Evolutionary conservation across 129 eudicot species (phyloP), one percentile per base, ranked within the genome.

Genomic region (Pseudognaphalium luteoalbum): DNA sequence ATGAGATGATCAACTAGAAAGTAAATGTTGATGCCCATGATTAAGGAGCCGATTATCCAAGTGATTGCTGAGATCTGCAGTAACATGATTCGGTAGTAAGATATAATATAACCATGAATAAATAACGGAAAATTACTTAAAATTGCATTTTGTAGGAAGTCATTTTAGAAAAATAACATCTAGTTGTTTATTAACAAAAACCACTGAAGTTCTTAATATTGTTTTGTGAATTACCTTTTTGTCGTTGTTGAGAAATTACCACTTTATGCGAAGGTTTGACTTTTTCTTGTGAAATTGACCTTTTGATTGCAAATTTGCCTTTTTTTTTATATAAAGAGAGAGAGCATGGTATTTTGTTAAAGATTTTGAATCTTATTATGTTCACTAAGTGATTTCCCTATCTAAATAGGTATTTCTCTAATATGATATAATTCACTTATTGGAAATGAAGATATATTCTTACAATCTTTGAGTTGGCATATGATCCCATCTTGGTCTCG

Each of bases 21-120:
- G 90, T 89, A 95, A 28, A 95, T 86, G 76, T 95, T 95, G 54
- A 95, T 95, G 73, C 88, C 97, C 90, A 95, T 91, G 14, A 95
- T 89, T 76, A 95, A 77, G 66, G 89, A 89, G 32, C 97, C 93
- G 57, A 95, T 95, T 39, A 86, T 52, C 99, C 99, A 95, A 64
- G 97, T 86, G 41, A 83, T 83, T 72, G 91, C 86, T 41, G 97
- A 86, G 68, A 91, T 75, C 99, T 95, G 97, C 54, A 60, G 19
- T 52, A 65, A 50, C 0, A 11, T 1, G 54, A n/a, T 42, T 66
- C 21, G 10, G 56, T 11, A 51, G 66, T 12, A 42, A 33, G 66
- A 50, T 19, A 39, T 19, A 33, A 67, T 37, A 9, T 35, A 34
- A 66, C 32, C 14, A 60, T 22, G 25, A 25, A 25, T 47, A 72